A percentile compares a stretch with the other conserved stretches of the same genome.
Evolutionary conservation across 805 yeast species (phyloP).

Genomic region (Danielozyma ontarioensis): DNA sequence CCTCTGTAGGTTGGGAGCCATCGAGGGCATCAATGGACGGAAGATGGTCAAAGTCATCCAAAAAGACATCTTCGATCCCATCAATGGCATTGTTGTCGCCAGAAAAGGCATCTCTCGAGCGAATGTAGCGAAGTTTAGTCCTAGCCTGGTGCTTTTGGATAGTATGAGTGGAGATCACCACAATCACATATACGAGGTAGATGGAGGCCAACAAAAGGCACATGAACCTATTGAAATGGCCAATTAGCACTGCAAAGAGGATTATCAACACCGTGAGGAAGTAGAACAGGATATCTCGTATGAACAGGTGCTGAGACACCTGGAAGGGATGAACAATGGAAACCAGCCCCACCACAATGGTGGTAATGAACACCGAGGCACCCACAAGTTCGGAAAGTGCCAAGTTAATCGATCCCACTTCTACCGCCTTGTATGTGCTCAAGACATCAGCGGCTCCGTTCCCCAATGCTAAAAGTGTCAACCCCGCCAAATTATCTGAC

Average conservation of each 20-base stretch:
- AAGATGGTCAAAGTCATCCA: constrained; percentile 15
- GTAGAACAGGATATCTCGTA: constrained; percentile 60
- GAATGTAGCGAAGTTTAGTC: constrained; percentile 11
- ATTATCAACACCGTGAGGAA: constrained; percentile 44
- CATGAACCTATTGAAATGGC: constrained; percentile 48
- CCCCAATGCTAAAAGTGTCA: constrained; percentile 84
- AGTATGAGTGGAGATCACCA: constrained; percentile 31
- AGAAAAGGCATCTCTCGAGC: constrained; percentile 18
- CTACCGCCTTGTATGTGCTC: constrained; percentile 79
- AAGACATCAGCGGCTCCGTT: constrained; percentile 90
- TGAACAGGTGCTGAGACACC: constrained; percentile 47
- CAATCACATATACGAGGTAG: constrained; percentile 55
- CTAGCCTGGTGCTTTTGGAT: constrained; percentile 8
- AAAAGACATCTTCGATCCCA: constrained; percentile 13
- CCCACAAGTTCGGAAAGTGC: constrained; percentile 93
- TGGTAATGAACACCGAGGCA: constrained; percentile 76
- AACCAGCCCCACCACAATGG: constrained; percentile 78
- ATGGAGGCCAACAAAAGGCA: constrained; percentile 52
- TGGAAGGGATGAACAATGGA: constrained; percentile 60
- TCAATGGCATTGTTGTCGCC: constrained; percentile 1
- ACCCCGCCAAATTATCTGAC: constrained; percentile 76
- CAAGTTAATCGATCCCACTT: constrained; percentile 61
- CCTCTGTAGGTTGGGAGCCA: constrained; percentile 1
- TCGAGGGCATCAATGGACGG: constrained; percentile 25
- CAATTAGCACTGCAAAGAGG: constrained; percentile 50